Conservation (phyloP, 2,329 filamentous ascomycete species). For the Apiospora rasikravindrae region DNA sequence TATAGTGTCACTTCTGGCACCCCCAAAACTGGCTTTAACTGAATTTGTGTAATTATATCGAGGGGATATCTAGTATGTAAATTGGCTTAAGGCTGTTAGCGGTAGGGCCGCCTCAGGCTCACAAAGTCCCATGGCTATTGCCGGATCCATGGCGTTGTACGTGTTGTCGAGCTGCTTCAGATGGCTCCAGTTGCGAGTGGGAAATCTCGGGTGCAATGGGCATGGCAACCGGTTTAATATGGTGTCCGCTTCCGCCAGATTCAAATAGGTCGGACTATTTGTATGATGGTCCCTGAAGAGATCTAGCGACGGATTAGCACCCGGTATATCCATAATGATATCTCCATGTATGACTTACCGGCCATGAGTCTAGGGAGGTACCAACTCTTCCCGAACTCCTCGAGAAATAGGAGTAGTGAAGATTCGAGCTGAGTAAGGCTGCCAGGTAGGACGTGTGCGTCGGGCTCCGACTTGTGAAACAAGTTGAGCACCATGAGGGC, state of each 20-base stretch:
- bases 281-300: not conserved
- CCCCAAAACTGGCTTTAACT: not conserved
- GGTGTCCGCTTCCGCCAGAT: not conserved
- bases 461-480: not conserved
- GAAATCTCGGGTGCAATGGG: not conserved
- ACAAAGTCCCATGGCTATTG: not conserved
- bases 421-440: not conserved
- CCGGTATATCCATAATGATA: not conserved
- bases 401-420: not conserved
- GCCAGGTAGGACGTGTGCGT: not conserved
- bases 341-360: not conserved
- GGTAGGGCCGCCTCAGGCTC: not conserved
- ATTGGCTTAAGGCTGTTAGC: not conserved
- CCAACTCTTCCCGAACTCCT: not conserved
- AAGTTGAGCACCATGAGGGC: conserved; percentile 2
- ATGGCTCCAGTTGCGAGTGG: not conserved
- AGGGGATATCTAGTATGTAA: not conserved
- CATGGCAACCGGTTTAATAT: not conserved
- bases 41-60: not conserved
- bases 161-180: not conserved
- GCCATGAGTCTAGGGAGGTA: conserved; percentile 4
- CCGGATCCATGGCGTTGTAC: not conserved
- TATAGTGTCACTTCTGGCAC: not conserved
- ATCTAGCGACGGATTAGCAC: not conserved
- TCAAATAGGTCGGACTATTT: not conserved